phyloP scores from a whole-genome alignment of 2,329 filamentous ascomycete genomes.

The Curvularia lunata region DNA sequence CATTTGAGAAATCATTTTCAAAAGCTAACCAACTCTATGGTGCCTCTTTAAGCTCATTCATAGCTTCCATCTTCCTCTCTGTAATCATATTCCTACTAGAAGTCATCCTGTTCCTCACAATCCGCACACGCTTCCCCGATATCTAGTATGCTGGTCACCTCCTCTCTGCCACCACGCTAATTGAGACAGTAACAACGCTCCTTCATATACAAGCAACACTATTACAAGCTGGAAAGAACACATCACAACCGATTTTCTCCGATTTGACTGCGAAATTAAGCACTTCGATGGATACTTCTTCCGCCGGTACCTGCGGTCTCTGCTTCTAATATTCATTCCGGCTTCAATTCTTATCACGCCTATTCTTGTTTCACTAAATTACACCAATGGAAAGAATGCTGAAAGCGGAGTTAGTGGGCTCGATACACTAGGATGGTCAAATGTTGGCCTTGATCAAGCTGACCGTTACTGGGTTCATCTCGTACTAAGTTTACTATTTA shows the following conservation, averaged over 20 bases:
- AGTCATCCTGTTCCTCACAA: slow-evolving; percentile 10
- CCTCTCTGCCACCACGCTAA: slow-evolving; percentile 1
- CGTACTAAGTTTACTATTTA: slow-evolving; percentile 14
- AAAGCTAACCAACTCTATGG: slow-evolving; percentile 15
- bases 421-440: slow-evolving; percentile 23
- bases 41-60: slow-evolving; percentile 14
- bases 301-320: slow-evolving; percentile 13
- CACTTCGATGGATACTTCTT: slow-evolving; percentile 26
- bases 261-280: background rate
- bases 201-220: background rate
- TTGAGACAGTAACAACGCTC: slow-evolving; percentile 1
- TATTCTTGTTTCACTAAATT: slow-evolving; percentile 21
- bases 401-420: slow-evolving; percentile 18
- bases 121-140: slow-evolving; percentile 13
- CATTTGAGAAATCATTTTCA: slow-evolving; percentile 14
- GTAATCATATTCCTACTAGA: slow-evolving; percentile 11
- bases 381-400: slow-evolving; percentile 16
- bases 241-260: slow-evolving; percentile 20
- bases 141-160: slow-evolving; percentile 10
- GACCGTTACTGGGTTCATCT: slow-evolving; percentile 24
- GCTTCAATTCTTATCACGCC: slow-evolving; percentile 17
- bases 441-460: slow-evolving; percentile 18
- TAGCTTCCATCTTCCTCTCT: slow-evolving; percentile 15
- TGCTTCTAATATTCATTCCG: slow-evolving; percentile 19
- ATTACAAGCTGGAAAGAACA: slow-evolving; percentile 1